Conservation (phyloP, 1,284 basidiomycete genomes). For the Wolfiporia cocos region DNA sequence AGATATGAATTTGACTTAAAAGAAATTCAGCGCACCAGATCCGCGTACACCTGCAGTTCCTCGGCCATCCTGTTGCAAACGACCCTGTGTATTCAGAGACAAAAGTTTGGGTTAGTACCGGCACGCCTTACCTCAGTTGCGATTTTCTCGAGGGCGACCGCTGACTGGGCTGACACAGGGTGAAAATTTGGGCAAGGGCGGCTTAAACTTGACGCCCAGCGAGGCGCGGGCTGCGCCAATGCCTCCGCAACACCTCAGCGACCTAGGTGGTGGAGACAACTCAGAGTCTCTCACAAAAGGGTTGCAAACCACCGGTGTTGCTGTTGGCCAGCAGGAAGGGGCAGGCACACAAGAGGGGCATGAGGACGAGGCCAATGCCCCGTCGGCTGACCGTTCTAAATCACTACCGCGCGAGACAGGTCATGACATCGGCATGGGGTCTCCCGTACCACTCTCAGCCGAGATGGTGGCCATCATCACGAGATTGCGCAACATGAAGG, state of each 20-base stretch:
- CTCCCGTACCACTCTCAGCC: constrained; percentile 78
- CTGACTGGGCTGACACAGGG: constrained; percentile 40
- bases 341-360: constrained; percentile 2
- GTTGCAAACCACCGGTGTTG: background rate
- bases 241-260: constrained; percentile 50
- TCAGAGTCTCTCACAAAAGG: constrained; percentile 27
- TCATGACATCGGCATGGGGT: constrained; percentile 84
- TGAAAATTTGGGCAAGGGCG: constrained; percentile 69
- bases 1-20: too few species aligned
- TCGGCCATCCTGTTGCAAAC: constrained; percentile 92
- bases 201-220: constrained; percentile 68
- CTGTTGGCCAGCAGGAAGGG: too few species aligned
- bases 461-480: constrained; percentile 85
- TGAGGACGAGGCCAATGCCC: background rate
- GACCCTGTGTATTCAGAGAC: constrained; percentile 82
- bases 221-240: constrained; percentile 58
- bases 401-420: constrained; percentile 76
- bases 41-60: constrained; percentile 92
- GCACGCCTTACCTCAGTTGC: background rate
- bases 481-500: constrained; percentile 82
- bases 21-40: constrained; percentile 85
- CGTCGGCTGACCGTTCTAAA: constrained; percentile 22
- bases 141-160: background rate
- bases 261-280: constrained; percentile 27
- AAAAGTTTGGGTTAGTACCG: constrained; percentile 69